Percentiles rank a stretch among this genome's conserved stretches.
Evolutionary conservation across 305 asterid species (phyloP).

Genomic region (Andrographis paniculata): DNA sequence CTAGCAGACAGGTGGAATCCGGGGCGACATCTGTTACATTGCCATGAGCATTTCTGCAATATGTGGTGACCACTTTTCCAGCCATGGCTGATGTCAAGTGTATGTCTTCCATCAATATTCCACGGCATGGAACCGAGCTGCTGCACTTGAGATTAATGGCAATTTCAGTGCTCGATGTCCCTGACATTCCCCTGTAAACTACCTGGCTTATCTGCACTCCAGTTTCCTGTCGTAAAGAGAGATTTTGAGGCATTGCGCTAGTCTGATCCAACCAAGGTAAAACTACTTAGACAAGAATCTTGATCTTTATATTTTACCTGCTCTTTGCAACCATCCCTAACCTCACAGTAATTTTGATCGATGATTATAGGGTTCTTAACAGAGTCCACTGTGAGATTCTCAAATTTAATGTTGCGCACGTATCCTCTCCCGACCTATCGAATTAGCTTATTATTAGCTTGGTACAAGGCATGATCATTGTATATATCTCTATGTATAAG

Average conservation of each 20-base stretch:
- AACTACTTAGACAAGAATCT: neutral
- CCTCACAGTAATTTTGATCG: constrained; percentile 38
- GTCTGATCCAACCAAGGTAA: neutral
- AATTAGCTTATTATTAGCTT: neutral
- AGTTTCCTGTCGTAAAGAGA: constrained; percentile 19
- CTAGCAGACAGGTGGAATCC: constrained; percentile 18
- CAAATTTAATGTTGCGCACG: constrained; percentile 22
- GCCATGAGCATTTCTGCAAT: constrained; percentile 33
- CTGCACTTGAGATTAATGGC: constrained; percentile 53
- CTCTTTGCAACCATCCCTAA: constrained; percentile 25
- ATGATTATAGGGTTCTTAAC: constrained; percentile 42
- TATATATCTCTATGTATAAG: neutral
- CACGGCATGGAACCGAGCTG: constrained; percentile 27
- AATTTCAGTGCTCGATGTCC: constrained; percentile 31
- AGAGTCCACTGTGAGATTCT: constrained; percentile 19
- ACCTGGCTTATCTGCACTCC: constrained; percentile 44
- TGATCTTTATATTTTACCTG: constrained; percentile 26
- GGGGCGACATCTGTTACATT: constrained; percentile 19
- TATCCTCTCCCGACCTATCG: constrained; percentile 35
- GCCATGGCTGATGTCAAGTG: constrained; percentile 13
- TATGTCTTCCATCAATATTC: constrained; percentile 29
- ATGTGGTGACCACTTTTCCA: constrained; percentile 23
- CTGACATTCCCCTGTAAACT: constrained; percentile 24
- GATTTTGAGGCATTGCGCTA: neutral
- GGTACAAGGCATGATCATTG: too few relatives aligned